Conservation (phyloP, 805 yeast species). For the Barnettozyma sucrosica region DNA sequence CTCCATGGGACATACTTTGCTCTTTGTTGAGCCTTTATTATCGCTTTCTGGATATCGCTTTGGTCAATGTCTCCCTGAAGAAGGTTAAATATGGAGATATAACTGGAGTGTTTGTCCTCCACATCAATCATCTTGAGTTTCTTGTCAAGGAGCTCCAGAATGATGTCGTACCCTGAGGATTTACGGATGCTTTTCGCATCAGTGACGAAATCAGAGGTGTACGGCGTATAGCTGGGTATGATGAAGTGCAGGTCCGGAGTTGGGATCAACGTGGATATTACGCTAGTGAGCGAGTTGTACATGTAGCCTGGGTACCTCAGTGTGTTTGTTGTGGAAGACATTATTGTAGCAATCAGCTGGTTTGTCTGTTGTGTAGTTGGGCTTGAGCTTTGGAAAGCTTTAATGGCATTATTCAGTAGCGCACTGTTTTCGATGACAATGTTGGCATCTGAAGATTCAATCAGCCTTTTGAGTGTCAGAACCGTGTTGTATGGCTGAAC, state of each 20-base stretch:
- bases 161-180: slow-evolving; percentile 77
- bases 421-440: slow-evolving; percentile 92
- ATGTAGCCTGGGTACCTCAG: slow-evolving; percentile 87
- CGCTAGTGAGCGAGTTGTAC: slow-evolving; percentile 78
- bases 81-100: slow-evolving; percentile 66
- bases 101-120: slow-evolving; percentile 40
- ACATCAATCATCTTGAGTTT: slow-evolving; percentile 65
- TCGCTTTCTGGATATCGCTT: slow-evolving; percentile 64
- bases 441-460: slow-evolving; percentile 80
- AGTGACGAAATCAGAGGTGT: slow-evolving; percentile 59
- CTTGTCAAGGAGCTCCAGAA: slow-evolving; percentile 75
- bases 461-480: slow-evolving; percentile 72
- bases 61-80: slow-evolving; percentile 61
- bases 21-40: slow-evolving; percentile 56
- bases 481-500: slow-evolving; percentile 95
- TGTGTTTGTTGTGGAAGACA: slow-evolving; percentile 82
- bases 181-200: slow-evolving; percentile 56
- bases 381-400: slow-evolving; percentile 46
- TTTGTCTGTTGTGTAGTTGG: slow-evolving; percentile 70
- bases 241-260: slow-evolving; percentile 78
- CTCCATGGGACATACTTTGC: slow-evolving; percentile 83
- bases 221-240: slow-evolving; percentile 72
- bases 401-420: slow-evolving; percentile 62
- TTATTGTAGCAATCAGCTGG: slow-evolving; percentile 76
- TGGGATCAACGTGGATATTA: slow-evolving; percentile 77